A percentile compares a stretch with the other conserved stretches of the same genome.
Conservation (phyloP, 164 flowering plant species). For the Euptelea pleiosperma region DNA sequence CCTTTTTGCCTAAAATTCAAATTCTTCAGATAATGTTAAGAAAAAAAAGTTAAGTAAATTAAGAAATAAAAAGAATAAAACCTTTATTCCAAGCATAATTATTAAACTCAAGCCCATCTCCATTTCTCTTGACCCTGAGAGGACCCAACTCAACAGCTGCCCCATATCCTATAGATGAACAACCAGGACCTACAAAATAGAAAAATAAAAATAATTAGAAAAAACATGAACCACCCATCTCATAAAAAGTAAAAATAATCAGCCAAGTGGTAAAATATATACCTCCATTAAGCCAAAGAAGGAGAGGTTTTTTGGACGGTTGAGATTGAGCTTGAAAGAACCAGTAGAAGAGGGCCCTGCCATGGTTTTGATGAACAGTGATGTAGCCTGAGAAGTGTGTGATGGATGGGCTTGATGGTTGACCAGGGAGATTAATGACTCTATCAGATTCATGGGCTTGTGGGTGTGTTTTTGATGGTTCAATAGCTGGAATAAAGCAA, state of each 20-base stretch:
- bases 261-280: background rate
- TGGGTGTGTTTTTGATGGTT: conserved; percentile 15
- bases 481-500: conserved; percentile 15
- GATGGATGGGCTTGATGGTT: conserved; percentile 44
- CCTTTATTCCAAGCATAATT: conserved; percentile 60
- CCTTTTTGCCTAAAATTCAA: too few relatives aligned
- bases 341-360: conserved; percentile 81
- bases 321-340: conserved; percentile 62
- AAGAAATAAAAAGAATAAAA: conserved; percentile 13
- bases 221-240: too few relatives aligned
- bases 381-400: conserved; percentile 67
- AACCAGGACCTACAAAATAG: conserved; percentile 65
- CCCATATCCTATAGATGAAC: conserved; percentile 78
- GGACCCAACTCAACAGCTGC: conserved; percentile 75
- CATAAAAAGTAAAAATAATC: too few relatives aligned
- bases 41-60: background rate
- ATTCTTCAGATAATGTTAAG: background rate
- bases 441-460: conserved; percentile 36
- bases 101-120: conserved; percentile 47
- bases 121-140: conserved; percentile 40
- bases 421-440: conserved; percentile 58
- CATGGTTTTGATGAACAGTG: conserved; percentile 56
- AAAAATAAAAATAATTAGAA: background rate
- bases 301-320: conserved; percentile 53
- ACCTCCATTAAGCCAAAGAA: conserved; percentile 87